Conservation (phyloP, 23 red algal genomes). For the Pyropia haitanensis region DNA sequence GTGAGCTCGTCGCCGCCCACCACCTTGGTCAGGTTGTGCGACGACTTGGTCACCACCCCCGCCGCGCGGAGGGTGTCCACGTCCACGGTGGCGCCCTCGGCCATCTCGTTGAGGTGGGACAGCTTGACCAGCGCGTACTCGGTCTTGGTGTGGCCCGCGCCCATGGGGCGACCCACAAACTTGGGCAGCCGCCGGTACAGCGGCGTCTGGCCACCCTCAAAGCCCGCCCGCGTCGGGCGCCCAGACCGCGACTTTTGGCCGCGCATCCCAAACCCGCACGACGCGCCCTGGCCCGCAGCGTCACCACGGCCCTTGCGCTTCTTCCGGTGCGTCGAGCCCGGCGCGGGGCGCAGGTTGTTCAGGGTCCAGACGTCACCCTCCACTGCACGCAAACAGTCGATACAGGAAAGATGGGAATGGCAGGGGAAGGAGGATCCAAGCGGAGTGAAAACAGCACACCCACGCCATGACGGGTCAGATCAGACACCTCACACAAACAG, state of each 20-base stretch:
- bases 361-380: conserved; percentile 49
- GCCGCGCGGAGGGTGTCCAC: conserved; percentile 44
- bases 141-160: conserved; percentile 74
- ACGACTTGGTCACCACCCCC: conserved; percentile 68
- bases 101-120: conserved; percentile 59
- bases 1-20: conserved; percentile 68
- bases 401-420: no score
- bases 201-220: conserved; percentile 98
- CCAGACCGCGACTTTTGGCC: conserved; percentile 94
- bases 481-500: no score
- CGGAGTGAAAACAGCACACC: no score
- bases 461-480: no score
- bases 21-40: conserved; percentile 83
- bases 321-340: conserved; percentile 80
- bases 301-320: conserved; percentile 90
- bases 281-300: conserved; percentile 80
- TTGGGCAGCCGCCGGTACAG: conserved; percentile 92
- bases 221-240: conserved; percentile 68
- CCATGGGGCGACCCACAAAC: conserved; percentile 87
- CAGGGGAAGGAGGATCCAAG: no score
- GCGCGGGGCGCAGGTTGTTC: conserved; percentile 75
- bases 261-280: conserved; percentile 90
- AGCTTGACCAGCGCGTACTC: conserved; percentile 82
- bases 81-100: conserved; percentile 60
- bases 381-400: conserved; percentile 4